Conservation (phyloP, 306 rosid species). For the Cucurbita ficifolia region DNA sequence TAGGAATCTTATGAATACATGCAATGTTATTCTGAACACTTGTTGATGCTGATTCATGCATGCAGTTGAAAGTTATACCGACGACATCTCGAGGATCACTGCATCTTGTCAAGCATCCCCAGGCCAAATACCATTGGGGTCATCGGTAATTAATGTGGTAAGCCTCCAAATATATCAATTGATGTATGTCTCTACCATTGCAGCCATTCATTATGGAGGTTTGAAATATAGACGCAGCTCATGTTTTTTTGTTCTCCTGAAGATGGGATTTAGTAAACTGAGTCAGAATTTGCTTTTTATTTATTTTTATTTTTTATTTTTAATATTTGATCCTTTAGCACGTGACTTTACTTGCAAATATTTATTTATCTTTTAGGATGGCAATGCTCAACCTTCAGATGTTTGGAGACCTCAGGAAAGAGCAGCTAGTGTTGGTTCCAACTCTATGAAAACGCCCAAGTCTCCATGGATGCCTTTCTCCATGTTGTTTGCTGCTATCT, state of each 20-base stretch:
- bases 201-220: not conserved
- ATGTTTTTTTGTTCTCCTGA: not conserved
- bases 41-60: slow-evolving; percentile 8
- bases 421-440: slow-evolving; percentile 32
- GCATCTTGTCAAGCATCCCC: slow-evolving; percentile 23
- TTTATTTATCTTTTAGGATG: slow-evolving; percentile 3
- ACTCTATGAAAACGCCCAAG: slow-evolving; percentile 30
- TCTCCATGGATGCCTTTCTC: slow-evolving; percentile 87
- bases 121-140: slow-evolving; percentile 15
- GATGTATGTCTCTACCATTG: not conserved
- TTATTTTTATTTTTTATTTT: not conserved
- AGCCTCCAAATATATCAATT: slow-evolving; percentile 3
- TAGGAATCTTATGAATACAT: not conserved
- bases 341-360: slow-evolving; percentile 3
- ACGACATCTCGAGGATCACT: slow-evolving; percentile 33
- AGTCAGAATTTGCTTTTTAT: not conserved
- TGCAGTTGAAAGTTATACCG: slow-evolving; percentile 20
- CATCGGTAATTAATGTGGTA: slow-evolving; percentile 36
- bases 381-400: slow-evolving; percentile 12
- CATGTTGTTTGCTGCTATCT: slow-evolving; percentile 53
- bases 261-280: not conserved
- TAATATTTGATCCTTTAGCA: slow-evolving; percentile 4
- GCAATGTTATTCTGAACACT: not conserved
- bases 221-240: not conserved
- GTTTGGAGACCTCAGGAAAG: slow-evolving; percentile 27